These are phyloP conservation scores for Ochromonadaceae sp. DNA, from an alignment of 352 stramenopile genomes.

Conservation along the genomic window DNA sequence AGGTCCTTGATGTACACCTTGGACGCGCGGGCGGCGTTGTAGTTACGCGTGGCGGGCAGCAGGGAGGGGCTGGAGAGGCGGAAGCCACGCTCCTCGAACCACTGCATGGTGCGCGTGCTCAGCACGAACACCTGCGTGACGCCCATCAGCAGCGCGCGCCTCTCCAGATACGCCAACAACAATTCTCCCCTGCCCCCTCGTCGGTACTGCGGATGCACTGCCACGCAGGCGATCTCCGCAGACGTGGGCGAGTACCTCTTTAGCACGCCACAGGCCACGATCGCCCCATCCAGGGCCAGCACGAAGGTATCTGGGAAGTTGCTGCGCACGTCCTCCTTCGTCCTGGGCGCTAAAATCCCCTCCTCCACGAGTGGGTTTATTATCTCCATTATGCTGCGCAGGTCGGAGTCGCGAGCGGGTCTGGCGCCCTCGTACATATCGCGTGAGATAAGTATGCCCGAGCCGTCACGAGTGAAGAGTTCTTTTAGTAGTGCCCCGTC, in stretches of 20 bases:
- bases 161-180: constrained; percentile 69
- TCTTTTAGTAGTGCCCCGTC: constrained; percentile 77
- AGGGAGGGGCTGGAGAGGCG: constrained; percentile 5
- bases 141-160: constrained; percentile 56
- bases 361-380: constrained; percentile 51
- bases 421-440: constrained; percentile 80
- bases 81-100: constrained; percentile 92
- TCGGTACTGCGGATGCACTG: constrained; percentile 62
- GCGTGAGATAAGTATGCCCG: constrained; percentile 85
- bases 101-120: constrained; percentile 92
- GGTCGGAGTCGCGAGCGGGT: constrained; percentile 24
- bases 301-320: constrained; percentile 66
- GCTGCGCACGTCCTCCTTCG: constrained; percentile 64
- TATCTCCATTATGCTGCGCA: constrained; percentile 19
- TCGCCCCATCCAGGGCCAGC: constrained; percentile 62
- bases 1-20: constrained; percentile 32
- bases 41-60: constrained; percentile 23
- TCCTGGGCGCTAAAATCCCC: constrained; percentile 61
- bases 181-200: constrained; percentile 54
- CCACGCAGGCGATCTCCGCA: constrained; percentile 70
- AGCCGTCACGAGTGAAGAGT: constrained; percentile 91
- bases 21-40: constrained; percentile 34
- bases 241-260: constrained; percentile 69
- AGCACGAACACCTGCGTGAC: constrained; percentile 87
- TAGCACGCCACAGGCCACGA: constrained; percentile 64